These are phyloP conservation scores for Fusarium neocosmosporiellum DNA, from an alignment of 2,329 filamentous ascomycete species.

Conservation along the genomic window DNA sequence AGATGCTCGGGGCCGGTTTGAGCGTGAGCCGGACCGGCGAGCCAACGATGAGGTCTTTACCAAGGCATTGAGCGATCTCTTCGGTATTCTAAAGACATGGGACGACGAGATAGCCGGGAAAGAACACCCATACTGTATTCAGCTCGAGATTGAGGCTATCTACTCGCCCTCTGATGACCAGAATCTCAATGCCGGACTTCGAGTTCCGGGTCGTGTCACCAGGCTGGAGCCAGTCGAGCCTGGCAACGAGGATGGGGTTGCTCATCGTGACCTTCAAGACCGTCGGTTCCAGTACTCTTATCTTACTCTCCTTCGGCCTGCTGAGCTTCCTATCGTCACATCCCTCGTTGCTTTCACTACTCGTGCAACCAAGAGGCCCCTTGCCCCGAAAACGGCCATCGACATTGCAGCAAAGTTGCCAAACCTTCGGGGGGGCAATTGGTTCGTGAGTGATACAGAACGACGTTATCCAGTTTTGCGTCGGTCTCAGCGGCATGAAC, in stretches of 20 bases:
- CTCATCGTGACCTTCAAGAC: constrained; percentile 20
- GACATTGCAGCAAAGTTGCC: constrained; percentile 28
- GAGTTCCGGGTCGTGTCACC: constrained; percentile 19
- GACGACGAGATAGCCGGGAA: constrained; percentile 14
- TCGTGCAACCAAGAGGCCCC: constrained; percentile 13
- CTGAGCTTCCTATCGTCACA: constrained; percentile 15
- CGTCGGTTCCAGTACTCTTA: constrained; percentile 31
- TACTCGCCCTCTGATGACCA: constrained; percentile 24
- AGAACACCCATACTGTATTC: constrained; percentile 24
- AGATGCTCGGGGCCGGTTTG: constrained; percentile 29
- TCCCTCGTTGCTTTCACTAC: constrained; percentile 23
- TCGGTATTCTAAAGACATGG: constrained; percentile 30
- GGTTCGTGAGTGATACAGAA: constrained; percentile 26
- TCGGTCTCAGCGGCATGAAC: constrained; percentile 13
- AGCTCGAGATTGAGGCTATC: constrained; percentile 22
- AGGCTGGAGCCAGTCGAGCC: constrained; percentile 20
- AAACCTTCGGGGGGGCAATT: constrained; percentile 18
- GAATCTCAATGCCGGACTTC: constrained; percentile 3
- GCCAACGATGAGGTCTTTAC: constrained; percentile 38
- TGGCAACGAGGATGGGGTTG: constrained; percentile 11
- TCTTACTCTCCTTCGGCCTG: constrained; percentile 11
- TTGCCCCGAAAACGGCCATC: constrained; percentile 19
- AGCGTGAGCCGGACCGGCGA: constrained; percentile 29
- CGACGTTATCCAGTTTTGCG: constrained; percentile 25
- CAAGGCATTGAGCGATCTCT: constrained; percentile 29